phyloP scores from a whole-genome alignment of 768 basidiomycete species.

The Butyriboletus loyo region DNA sequence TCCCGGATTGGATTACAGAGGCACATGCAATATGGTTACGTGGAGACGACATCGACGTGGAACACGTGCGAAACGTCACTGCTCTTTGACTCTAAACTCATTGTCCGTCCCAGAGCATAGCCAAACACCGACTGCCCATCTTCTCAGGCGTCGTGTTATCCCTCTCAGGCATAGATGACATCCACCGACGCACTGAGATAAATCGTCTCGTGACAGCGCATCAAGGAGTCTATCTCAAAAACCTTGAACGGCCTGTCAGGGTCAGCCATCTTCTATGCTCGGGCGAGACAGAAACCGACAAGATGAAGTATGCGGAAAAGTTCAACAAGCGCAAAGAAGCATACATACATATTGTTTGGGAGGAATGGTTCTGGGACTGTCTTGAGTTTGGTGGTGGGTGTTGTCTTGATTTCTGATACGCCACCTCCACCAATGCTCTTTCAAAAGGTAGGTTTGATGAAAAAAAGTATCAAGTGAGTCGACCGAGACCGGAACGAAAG shows the following conservation, averaged over 20 bases:
- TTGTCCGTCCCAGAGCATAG: conserved; percentile 46
- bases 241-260: conserved; percentile 70
- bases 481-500: conserved; percentile 60
- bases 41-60: conserved; percentile 75
- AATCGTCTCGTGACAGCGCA: conserved; percentile 54
- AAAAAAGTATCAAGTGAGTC: conserved; percentile 51
- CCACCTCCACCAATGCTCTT: background rate
- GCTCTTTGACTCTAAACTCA: background rate
- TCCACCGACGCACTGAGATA: conserved; percentile 58
- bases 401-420: background rate
- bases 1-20: conserved; percentile 73
- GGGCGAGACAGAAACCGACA: conserved; percentile 62
- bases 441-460: conserved; percentile 62
- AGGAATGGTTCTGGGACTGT: conserved; percentile 97
- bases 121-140: conserved; percentile 61
- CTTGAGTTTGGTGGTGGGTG: conserved; percentile 64
- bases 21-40: conserved; percentile 70
- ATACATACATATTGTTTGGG: conserved; percentile 80
- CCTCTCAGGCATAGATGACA: conserved; percentile 71
- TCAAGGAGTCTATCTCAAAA: conserved; percentile 70
- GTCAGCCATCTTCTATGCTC: conserved; percentile 87
- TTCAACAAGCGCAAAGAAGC: conserved; percentile 70
- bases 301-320: conserved; percentile 76
- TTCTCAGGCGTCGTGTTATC: conserved; percentile 72
- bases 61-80: conserved; percentile 43